Conservation (phyloP, 1,284 basidiomycete genomes). For the Somion occarium region DNA sequence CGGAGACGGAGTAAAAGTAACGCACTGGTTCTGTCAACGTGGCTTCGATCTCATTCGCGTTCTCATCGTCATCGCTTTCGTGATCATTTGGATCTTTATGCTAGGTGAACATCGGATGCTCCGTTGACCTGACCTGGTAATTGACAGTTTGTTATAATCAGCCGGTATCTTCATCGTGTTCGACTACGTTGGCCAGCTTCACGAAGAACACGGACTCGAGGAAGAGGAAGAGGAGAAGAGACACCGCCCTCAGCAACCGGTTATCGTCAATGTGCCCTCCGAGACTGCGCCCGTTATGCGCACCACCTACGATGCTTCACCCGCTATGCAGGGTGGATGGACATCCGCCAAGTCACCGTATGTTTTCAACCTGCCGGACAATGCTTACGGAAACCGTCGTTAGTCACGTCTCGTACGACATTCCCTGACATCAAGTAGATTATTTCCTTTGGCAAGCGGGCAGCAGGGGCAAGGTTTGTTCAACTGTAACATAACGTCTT, state of each 20-base stretch:
- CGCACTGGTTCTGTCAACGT: conserved; percentile 25
- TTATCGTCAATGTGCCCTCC: neutral
- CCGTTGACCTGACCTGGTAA: neutral
- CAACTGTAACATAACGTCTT: neutral
- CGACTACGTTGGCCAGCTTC: conserved; percentile 27
- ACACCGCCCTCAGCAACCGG: conserved; percentile 13
- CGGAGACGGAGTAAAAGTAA: conserved; percentile 21
- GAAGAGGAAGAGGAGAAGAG: conserved; percentile 15
- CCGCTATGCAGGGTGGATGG: conserved; percentile 12
- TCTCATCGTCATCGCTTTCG: conserved; percentile 23
- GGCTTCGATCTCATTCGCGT: conserved; percentile 24
- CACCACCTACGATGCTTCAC: conserved; percentile 19
- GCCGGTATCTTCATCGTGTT: conserved; percentile 28
- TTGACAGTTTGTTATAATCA: conserved; percentile 3
- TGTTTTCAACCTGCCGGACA: conserved; percentile 16
- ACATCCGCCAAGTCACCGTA: conserved; percentile 17
- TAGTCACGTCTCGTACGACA: neutral
- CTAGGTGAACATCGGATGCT: conserved; percentile 36
- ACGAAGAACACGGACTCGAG: conserved; percentile 20
- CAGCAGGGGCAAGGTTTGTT: neutral
- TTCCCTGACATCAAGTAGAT: neutral
- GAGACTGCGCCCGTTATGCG: conserved; percentile 12
- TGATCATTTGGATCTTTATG: conserved; percentile 42
- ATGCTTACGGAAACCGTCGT: conserved; percentile 12
- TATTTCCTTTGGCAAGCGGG: neutral